Evolutionary conservation across 495 filamentous ascomycete genomes (phyloP), one percentile per base, ranked within the genome.

Genomic region (Penicillium alfredii): DNA sequence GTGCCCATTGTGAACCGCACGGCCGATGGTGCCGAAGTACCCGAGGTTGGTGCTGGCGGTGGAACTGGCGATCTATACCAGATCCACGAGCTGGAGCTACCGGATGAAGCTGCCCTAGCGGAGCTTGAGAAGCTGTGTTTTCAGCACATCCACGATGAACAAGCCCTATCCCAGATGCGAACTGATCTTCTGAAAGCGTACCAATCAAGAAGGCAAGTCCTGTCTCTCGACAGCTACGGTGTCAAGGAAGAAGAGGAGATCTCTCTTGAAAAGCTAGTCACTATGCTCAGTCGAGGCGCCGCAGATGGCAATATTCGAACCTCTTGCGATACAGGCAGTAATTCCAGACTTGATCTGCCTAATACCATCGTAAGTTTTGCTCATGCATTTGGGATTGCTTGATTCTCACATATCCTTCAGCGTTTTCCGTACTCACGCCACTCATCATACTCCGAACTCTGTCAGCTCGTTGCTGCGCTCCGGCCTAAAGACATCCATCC

Each of bases 371-470:
- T 59, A 34, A 40, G 51, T 49, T n/a, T 13, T 0, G 0, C 32
- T n/a, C n/a, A n/a, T n/a, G n/a, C n/a, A n/a, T n/a, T n/a, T n/a
- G n/a, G n/a, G n/a, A n/a, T n/a, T n/a, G n/a, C n/a, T n/a, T n/a
- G n/a, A n/a, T 13, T 20, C 39, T 35, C 51, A 53, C 24, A 37
- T 16, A 4, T 9, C 2, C 10, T 11, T 20, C 22, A 71, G 69
- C 58, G 61, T 8, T 95, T 96, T 41, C 86, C 88, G 3, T 97
- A 90, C 51, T 89, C 90, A 0, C 77, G 90, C 2, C 90, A 97
- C 58, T 93, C 90, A 0, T 94, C 86, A 0, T 87, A 90, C 33
- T 61, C 63, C 0, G 90, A 96, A 56, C 69, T 94, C 4, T 83
- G 85, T 40, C 55, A 78, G 40, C 60, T 97, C 0, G 67, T 94